phyloP scores from a whole-genome alignment of 1,139 yeast genomes.

The Geotrichum reessii region DNA sequence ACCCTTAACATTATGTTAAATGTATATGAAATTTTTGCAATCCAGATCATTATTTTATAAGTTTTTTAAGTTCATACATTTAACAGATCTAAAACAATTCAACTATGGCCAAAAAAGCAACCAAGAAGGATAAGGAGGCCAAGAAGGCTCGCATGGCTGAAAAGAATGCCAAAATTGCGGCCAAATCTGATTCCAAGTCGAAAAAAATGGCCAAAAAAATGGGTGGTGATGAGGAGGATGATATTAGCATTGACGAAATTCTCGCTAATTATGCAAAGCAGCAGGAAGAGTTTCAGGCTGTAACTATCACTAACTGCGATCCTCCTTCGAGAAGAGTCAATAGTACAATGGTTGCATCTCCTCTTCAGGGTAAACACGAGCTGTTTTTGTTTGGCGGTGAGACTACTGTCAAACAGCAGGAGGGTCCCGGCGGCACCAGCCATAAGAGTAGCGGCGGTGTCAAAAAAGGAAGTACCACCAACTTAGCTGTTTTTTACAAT shows the following conservation, averaged over 20 bases:
- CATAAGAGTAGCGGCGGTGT: constrained; percentile 8
- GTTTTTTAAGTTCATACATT: background rate
- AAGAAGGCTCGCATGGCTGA: constrained; percentile 85
- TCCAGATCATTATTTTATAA: background rate
- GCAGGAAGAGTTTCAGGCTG: constrained; percentile 72
- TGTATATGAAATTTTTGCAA: background rate
- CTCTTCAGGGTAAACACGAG: constrained; percentile 71
- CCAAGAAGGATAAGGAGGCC: constrained; percentile 83
- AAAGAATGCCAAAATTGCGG: constrained; percentile 68
- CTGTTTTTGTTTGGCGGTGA: constrained; percentile 89
- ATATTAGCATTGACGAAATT: constrained; percentile 79
- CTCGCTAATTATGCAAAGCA: constrained; percentile 64
- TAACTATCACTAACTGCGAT: constrained; percentile 51
- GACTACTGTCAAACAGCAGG: constrained; percentile 35
- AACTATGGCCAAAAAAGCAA: constrained; percentile 78
- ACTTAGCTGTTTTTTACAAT: constrained; percentile 67
- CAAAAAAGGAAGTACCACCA: constrained; percentile 34
- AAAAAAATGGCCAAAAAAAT: constrained; percentile 71
- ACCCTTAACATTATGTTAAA: background rate
- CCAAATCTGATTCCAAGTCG: constrained; percentile 66
- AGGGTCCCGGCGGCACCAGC: constrained; percentile 8
- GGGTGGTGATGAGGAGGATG: constrained; percentile 78
- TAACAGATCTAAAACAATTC: background rate
- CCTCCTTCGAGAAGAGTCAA: constrained; percentile 68
- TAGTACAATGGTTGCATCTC: constrained; percentile 70